Evolutionary conservation across 768 basidiomycete genomes (phyloP).

Genomic region (Ramaria sp.): DNA sequence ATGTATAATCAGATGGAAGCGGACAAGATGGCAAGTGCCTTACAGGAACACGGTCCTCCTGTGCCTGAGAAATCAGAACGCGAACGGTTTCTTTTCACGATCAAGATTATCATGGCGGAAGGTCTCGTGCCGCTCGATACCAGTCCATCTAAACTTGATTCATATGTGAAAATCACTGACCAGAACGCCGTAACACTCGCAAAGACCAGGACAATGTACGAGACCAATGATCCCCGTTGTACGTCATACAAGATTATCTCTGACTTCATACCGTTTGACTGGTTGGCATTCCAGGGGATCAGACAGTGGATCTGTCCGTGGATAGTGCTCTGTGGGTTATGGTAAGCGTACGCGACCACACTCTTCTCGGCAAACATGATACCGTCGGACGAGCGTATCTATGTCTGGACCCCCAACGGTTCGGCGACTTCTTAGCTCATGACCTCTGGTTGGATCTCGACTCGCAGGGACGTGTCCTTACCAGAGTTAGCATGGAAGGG

Average conservation of each 20-base stretch:
- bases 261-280: neutral
- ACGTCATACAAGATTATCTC: conserved; percentile 20
- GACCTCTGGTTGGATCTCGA: conserved; percentile 92
- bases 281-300: conserved; percentile 60
- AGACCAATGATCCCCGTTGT: conserved; percentile 86
- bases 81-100: conserved; percentile 75
- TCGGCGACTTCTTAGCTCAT: conserved; percentile 80
- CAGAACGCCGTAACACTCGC: conserved; percentile 82
- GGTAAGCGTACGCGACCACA: conserved; percentile 87
- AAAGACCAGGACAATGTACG: conserved; percentile 94
- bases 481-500: conserved; percentile 95
- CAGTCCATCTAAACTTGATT: conserved; percentile 72
- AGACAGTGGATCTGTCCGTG: conserved; percentile 91
- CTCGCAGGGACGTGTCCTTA: conserved; percentile 69
- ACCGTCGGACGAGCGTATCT: conserved; percentile 86
- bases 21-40: conserved; percentile 66
- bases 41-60: conserved; percentile 50
- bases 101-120: conserved; percentile 90
- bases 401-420: conserved; percentile 81
- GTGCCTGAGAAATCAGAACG: conserved; percentile 60
- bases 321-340: conserved; percentile 95
- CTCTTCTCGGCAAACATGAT: conserved; percentile 86
- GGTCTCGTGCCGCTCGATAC: conserved; percentile 69
- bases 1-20: conserved; percentile 90
- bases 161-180: conserved; percentile 91